Base-by-base conservation (phyloP, 2,329 filamentous ascomycete genomes). In the Ustulina deusta region DNA sequence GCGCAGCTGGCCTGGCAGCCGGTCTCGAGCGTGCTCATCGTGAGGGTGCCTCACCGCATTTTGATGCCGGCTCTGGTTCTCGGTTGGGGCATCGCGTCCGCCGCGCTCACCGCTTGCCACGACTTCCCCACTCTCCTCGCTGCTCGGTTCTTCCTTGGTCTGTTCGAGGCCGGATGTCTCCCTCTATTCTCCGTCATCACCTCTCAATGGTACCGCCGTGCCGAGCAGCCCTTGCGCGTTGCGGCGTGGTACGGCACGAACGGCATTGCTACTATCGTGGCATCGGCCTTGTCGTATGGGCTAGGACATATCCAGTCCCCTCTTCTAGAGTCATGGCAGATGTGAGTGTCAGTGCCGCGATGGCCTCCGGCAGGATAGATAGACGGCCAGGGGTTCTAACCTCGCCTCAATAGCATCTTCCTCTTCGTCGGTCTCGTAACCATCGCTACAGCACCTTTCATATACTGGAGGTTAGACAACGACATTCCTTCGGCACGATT, bases 231-330 rank as follows among this genome's bases (percentile, higher is more conserved):
- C 0, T 75, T 86, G 57, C 79, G 87, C 2, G 85, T 86, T 13
- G 84, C 85, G 9, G 82, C 83, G 1, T 90, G 87, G 87, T 89
- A 89, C 72, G 84, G 83, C 22, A 89, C 88, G 84, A 87, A 89
- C 61, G 87, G 87, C 2, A 75, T 89, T 3, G 86, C 86, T 3
- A 86, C 85, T 73, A 86, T 88, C 71, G 81, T 83, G 2, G 70
- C 72, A 11, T 60, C 64, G 7, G 65, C 64, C 11, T 25, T 70
- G 1, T 70, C 61, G 0, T 89, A 88, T 67, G 87, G 86, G 0
- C 79, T 90, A 0, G 88, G 87, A 15, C 86, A 86, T 65, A 87
- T 90, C 69, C 66, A 85, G 1, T 86, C 84, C 5, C 59, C 63
- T 0, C 74, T 86, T 10, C 76, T 80, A 1, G 70, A 74, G 38